These are phyloP conservation scores for Ceratocystis albifundus DNA, from an alignment of 2,329 filamentous ascomycete genomes.

Conservation along the genomic window DNA sequence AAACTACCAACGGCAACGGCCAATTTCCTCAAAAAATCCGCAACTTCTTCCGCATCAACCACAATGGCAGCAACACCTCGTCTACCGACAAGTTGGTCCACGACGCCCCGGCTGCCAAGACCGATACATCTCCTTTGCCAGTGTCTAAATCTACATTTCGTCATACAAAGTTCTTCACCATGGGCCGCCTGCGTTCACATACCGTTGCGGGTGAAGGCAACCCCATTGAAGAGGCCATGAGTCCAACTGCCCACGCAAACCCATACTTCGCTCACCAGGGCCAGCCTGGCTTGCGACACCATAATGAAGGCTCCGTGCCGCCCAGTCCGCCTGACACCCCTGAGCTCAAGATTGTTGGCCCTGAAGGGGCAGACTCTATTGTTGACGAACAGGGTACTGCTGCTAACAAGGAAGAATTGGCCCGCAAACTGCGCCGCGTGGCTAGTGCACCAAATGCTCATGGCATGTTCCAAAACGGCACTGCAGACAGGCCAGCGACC, in stretches of 20 bases:
- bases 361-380: conserved; percentile 39
- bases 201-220: conserved; percentile 92
- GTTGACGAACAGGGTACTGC: conserved; percentile 54
- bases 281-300: conserved; percentile 81
- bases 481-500: conserved; percentile 61
- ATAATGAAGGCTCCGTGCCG: conserved; percentile 86
- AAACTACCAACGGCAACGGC: conserved; percentile 42
- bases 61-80: conserved; percentile 20
- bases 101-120: conserved; percentile 20
- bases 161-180: conserved; percentile 79
- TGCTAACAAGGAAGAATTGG: conserved; percentile 84
- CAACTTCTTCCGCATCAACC: conserved; percentile 59
- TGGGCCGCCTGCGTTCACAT: conserved; percentile 75
- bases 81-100: conserved; percentile 22
- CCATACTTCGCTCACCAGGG: conserved; percentile 97
- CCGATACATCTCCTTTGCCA: conserved; percentile 25
- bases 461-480: conserved; percentile 61
- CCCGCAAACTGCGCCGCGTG: conserved; percentile 81
- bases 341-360: conserved; percentile 59
- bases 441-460: conserved; percentile 96
- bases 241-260: conserved; percentile 87
- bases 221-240: conserved; percentile 73
- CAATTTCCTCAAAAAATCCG: conserved; percentile 58
- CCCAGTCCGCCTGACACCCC: conserved; percentile 88
- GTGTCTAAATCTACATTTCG: conserved; percentile 54